Conservation (phyloP, 805 yeast genomes). For the Maudiozyma serrabonitensis region DNA sequence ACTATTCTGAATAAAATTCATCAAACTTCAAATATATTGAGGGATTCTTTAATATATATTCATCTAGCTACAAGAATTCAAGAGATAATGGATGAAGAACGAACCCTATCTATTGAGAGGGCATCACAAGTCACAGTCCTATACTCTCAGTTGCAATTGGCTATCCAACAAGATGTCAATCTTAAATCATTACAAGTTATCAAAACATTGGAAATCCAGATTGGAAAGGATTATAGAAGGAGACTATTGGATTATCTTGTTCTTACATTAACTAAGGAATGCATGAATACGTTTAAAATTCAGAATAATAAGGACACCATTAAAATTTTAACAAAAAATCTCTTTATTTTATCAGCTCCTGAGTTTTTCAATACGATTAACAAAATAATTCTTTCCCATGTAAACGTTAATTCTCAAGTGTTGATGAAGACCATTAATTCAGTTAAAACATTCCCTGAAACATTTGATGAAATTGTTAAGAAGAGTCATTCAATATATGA, state of each 20-base stretch:
- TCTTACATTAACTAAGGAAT: conserved; percentile 10
- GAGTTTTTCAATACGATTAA: conserved; percentile 18
- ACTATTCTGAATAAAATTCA: conserved; percentile 25
- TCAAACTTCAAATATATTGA: conserved; percentile 24
- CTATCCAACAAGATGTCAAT: conserved; percentile 19
- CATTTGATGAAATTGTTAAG: conserved; percentile 15
- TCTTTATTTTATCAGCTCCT: conserved; percentile 15
- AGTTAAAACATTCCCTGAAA: conserved; percentile 17
- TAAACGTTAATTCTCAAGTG: conserved; percentile 12
- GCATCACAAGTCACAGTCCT: conserved; percentile 16
- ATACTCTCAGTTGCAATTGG: conserved; percentile 20
- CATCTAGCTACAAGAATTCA: conserved; percentile 20
- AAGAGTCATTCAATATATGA: conserved; percentile 9
- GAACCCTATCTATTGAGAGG: conserved; percentile 6
- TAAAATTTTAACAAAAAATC: conserved; percentile 8
- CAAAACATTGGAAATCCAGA: conserved; percentile 15
- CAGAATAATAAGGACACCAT: conserved; percentile 7
- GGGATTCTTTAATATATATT: conserved; percentile 22
- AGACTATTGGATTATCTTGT: conserved; percentile 14
- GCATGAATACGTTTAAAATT: conserved; percentile 6
- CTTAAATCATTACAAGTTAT: conserved; percentile 20
- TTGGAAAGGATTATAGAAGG: conserved; percentile 15
- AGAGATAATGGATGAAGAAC: conserved; percentile 2
- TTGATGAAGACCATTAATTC: conserved; percentile 23
- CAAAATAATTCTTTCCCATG: conserved; percentile 16